These are phyloP conservation scores for Aspergillus quadrilineatus DNA, from an alignment of 2,329 filamentous ascomycete genomes.

Conservation along the genomic window DNA sequence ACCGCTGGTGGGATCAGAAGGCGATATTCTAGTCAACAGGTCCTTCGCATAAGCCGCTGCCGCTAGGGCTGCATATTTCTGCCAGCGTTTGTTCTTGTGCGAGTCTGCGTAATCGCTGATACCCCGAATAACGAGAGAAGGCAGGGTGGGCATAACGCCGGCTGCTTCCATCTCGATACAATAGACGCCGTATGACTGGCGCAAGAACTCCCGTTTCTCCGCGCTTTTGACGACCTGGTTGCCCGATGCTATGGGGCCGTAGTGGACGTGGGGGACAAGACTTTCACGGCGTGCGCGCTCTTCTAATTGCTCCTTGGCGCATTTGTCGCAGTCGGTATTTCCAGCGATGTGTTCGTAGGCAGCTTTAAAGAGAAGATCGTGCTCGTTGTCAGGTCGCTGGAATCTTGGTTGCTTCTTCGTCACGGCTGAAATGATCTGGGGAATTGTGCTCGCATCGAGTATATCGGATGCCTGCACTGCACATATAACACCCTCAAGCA, in stretches of 20 bases:
- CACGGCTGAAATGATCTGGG: too few relatives aligned
- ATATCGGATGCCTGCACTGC: too few relatives aligned
- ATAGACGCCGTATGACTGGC: constrained; percentile 5
- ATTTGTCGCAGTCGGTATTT: background rate
- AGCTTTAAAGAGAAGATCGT: too few relatives aligned
- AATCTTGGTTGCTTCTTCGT: too few relatives aligned
- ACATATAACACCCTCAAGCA: too few relatives aligned
- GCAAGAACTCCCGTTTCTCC: constrained; percentile 3
- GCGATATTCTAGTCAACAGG: too few relatives aligned
- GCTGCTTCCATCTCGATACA: constrained; percentile 16
- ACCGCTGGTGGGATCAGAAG: too few relatives aligned
- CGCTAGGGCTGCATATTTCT: background rate
- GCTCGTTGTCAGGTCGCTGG: too few relatives aligned
- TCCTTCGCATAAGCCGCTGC: background rate
- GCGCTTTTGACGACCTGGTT: constrained; percentile 12
- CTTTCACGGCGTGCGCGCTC: background rate
- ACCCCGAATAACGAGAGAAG: constrained; percentile 16
- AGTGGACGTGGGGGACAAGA: background rate
- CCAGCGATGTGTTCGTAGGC: background rate
- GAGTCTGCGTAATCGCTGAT: constrained; percentile 21
- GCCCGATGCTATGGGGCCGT: constrained; percentile 10
- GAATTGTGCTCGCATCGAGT: too few relatives aligned
- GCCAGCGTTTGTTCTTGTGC: background rate
- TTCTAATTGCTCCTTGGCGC: background rate
- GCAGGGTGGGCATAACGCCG: constrained; percentile 14